These are phyloP conservation scores for Hymenoscyphus occultus DNA, from an alignment of 2,329 filamentous ascomycete species.

Conservation along the genomic window DNA sequence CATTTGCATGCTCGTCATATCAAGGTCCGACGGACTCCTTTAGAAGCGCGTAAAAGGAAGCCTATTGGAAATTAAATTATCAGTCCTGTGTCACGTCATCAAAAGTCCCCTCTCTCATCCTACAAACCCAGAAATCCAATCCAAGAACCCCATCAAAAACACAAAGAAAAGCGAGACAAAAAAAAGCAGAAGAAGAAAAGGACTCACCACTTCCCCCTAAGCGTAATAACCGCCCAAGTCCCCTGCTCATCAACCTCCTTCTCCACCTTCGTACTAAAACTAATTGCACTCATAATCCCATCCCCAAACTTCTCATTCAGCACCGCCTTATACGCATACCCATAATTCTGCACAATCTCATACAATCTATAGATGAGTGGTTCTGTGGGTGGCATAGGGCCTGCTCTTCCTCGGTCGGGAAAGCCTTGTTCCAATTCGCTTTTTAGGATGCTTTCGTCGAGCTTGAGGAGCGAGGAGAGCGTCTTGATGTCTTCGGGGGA, in stretches of 20 bases:
- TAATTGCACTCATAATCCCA: constrained; percentile 96
- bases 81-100: too few relatives aligned
- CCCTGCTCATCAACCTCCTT: constrained; percentile 88
- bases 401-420: constrained; percentile 74
- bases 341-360: constrained; percentile 96
- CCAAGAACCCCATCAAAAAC: too few relatives aligned
- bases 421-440: constrained; percentile 64
- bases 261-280: constrained; percentile 85
- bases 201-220: constrained; percentile 75
- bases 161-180: neutral
- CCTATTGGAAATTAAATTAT: too few relatives aligned
- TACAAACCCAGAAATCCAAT: too few relatives aligned
- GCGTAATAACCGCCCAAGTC: constrained; percentile 83
- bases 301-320: constrained; percentile 93
- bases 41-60: too few relatives aligned
- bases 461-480: constrained; percentile 62
- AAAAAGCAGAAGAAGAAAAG: constrained; percentile 36
- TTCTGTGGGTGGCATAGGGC: constrained; percentile 81
- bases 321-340: constrained; percentile 92
- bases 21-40: too few relatives aligned
- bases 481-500: constrained; percentile 65
- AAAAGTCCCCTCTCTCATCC: too few relatives aligned
- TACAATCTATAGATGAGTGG: constrained; percentile 87
- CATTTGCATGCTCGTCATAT: too few relatives aligned
- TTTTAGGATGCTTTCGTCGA: constrained; percentile 55